Evolutionary conservation across 23 red algal genomes (phyloP), one percentile per base, ranked within the genome.

Genomic region (Agarophyton chilense): DNA sequence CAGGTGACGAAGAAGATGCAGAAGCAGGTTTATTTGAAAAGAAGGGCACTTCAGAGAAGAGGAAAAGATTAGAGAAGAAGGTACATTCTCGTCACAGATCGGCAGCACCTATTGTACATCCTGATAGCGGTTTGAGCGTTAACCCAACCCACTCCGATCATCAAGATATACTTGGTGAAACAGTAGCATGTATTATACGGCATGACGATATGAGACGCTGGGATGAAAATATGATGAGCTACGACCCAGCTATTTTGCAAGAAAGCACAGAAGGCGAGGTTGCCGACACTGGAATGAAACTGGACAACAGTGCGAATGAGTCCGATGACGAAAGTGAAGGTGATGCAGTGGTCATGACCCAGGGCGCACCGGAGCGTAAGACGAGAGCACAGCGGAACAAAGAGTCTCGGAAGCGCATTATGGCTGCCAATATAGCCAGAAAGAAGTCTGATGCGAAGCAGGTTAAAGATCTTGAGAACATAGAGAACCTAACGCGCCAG

Each of bases 181-280:
- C 88, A 42, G 29, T 91, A 28, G 88, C 76, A 38, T 45, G 45
- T 4, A 82, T 82, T 33, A 40, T 91, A 10, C 36, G 19, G 49
- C 57, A 82, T 75, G 77, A 82, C 25, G 88, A 91, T 75, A 55
- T 57, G 13, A 61, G 47, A 16, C 22, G 65, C 28, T 91, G 88
- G 88, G 52, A 53, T 82, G 88, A 63, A 40, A 42, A 81, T 39
- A 81, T 56, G 60, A 74, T 91, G 88, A 91, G 65, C 34, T 91
- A 62, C 45, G 88, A 91, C 36, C 88, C 88, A 42, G 65, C 55
- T 32, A 45, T 91, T 16, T 38, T 91, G 40, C 50, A 35, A 34
- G 85, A 89, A 44, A 89, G 85, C 36, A 76, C 67, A 28, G 73
- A 89, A 63, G 85, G 73, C 38, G 58, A 64, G 46, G 70, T 78